Evolutionary conservation across 1,139 yeast species (phyloP).

Genomic region (Kodamaea plutei): DNA sequence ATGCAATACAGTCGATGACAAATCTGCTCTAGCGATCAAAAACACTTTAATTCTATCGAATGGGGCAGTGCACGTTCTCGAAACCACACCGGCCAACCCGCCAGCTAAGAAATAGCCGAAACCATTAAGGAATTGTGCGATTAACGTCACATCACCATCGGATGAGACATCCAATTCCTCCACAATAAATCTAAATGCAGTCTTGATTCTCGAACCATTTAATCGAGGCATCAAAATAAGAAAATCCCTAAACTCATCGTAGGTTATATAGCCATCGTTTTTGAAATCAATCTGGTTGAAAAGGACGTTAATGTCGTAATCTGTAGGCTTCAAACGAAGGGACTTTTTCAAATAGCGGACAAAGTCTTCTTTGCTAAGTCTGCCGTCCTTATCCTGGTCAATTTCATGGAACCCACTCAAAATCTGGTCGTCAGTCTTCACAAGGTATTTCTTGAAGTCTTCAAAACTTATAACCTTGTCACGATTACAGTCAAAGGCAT

Average conservation of each 20-base stretch:
- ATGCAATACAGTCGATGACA: constrained; percentile 62
- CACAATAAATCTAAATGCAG: constrained; percentile 77
- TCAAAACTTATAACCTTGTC: constrained; percentile 55
- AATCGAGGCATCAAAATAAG: constrained; percentile 76
- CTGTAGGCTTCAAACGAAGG: constrained; percentile 51
- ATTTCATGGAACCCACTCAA: constrained; percentile 63
- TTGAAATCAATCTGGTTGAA: constrained; percentile 58
- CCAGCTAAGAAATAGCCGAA: constrained; percentile 92
- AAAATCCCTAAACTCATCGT: constrained; percentile 83
- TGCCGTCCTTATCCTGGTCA: constrained; percentile 77
- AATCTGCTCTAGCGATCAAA: constrained; percentile 85
- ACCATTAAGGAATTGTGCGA: constrained; percentile 75
- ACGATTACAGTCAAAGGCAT: constrained; percentile 53
- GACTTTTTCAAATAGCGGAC: constrained; percentile 54
- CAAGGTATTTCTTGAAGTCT: constrained; percentile 60
- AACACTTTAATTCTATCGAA: constrained; percentile 92
- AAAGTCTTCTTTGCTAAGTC: constrained; percentile 61
- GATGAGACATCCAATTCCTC: constrained; percentile 79
- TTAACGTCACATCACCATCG: constrained; percentile 88
- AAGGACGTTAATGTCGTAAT: constrained; percentile 52
- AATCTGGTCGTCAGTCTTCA: constrained; percentile 66
- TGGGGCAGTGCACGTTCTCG: constrained; percentile 97
- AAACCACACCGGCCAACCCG: constrained; percentile 91
- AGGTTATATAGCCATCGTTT: constrained; percentile 68
- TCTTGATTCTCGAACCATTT: constrained; percentile 63